Evolutionary conservation across 768 basidiomycete species (phyloP), one percentile per base, ranked within the genome.

Genomic region (Psilocybe tampanensis): DNA sequence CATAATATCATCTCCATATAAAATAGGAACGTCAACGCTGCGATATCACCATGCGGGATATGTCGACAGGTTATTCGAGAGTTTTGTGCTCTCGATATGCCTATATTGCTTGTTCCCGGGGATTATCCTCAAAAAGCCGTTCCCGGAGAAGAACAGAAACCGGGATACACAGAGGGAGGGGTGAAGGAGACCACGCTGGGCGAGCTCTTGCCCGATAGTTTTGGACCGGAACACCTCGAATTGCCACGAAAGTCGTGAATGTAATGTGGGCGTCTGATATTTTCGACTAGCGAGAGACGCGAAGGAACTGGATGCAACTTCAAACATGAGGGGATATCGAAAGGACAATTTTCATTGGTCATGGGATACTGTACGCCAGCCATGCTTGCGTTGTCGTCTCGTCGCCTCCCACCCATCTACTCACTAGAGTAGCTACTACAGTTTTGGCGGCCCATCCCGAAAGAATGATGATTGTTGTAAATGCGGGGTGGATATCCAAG

Each of bases 61-160:
- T 99, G 95, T 64, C 88, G 96, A 8, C 95, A 98, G 69, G 82
- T 97, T 48, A 80, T 94, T 47, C 85, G 91, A 56, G 94, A 96
- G 65, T 95, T 96, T 64, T 94, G 91, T 64, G 70, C 81, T 6
- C 80, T 83, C 34, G 76, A 86, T 22, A 90, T 89, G 79, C 91
- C 92, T 0, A 75, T 90, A 53, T 70, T 86, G 22, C 84, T 95
- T 3, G 82, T 90, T 2, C 88, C 89, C 2, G 83, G 81, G 1
- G 80, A 86, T 64, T 86, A 86, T 64, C 78, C 81, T 0, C 72
- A 80, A 54, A 60, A 64, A 29, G 59, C 64, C 19, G 68, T 70
- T 18, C 72, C 73, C 15, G 74, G 65, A 12, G 67, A 73, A 23
- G 66, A 68, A 41, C 64, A 59, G n/a, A 72, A 74, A 45, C 70